phyloP scores from a whole-genome alignment of 768 basidiomycete species.

The Leucocoprinus sp. region DNA sequence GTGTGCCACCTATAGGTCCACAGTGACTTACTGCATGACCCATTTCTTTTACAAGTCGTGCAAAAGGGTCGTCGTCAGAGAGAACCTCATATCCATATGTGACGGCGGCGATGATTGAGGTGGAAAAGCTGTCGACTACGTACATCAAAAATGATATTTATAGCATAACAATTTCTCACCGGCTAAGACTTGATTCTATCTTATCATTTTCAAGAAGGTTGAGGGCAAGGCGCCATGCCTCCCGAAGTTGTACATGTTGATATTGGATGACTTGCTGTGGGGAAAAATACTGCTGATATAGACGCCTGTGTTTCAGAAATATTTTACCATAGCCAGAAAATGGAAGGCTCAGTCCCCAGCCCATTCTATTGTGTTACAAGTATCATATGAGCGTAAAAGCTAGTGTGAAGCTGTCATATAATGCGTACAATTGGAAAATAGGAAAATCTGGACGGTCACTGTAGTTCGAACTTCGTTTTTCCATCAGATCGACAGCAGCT shows the following conservation, averaged over 20 bases:
- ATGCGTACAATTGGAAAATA: not conserved
- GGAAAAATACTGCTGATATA: constrained; percentile 4
- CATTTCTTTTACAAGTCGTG: not conserved
- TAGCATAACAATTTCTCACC: not conserved
- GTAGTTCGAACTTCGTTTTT: constrained; percentile 14
- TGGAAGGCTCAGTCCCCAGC: not conserved
- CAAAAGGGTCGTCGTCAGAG: not conserved
- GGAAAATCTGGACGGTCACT: constrained; percentile 7
- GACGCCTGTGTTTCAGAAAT: constrained; percentile 6
- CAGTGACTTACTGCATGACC: not conserved
- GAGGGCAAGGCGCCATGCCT: not conserved
- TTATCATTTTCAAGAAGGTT: not conserved
- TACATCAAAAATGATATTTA: not conserved
- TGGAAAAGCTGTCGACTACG: not conserved
- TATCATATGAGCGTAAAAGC: not conserved
- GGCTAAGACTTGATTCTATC: not conserved
- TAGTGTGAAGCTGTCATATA: not conserved
- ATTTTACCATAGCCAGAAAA: not conserved
- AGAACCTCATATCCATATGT: not conserved
- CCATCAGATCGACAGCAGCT: constrained; percentile 15
- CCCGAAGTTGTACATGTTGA: not conserved
- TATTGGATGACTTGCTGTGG: not conserved
- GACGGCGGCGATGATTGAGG: not conserved
- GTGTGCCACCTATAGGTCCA: constrained; percentile 3
- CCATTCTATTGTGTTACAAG: constrained; percentile 4